Evolutionary conservation across 2,329 filamentous ascomycete genomes (phyloP), one percentile per base, ranked within the genome.

Genomic region (Fusarium sp.): DNA sequence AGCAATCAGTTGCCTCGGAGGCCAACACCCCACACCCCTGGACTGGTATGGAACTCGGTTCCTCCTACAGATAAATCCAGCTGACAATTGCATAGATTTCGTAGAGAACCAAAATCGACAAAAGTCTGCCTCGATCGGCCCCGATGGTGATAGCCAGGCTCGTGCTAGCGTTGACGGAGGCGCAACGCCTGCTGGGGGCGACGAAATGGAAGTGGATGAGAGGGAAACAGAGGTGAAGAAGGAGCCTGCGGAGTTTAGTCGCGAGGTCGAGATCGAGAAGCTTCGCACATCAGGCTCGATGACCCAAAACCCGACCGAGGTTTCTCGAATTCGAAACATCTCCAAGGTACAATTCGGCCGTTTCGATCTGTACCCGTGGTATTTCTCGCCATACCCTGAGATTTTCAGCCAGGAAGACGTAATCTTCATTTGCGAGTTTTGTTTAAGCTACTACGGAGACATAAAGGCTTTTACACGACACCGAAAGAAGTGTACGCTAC

Each of bases 301-400:
- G 96, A 99, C 97, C 14, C 97, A 99, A 79, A 98, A 98, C 72
- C 96, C 97, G 61, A 94, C 95, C 15, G 97, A 99, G 78, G 94
- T 99, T 66, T 95, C 95, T 25, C 92, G 97, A 56, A 97, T 99
- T 59, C 91, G 96, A 76, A 99, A 99, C 78, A 90, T 99, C 72
- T 93, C 93, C 58, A 95, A 92, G 73, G 91, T 99, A 6, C 95
- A 98, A 79, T 98, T 99, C 85, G 97, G 96, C 46, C 90, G 91
- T 74, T 92, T 90, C 78, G 94, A 98, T 76, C 89, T 99, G 45
- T 97, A 97, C 79, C 96, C 96, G 1, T 99, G 96, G 96, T 99
- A 99, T 81, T 99, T 99, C 83, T 97, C 94, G 8, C 96, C 96
- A 0, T 99, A 99, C 76, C 96, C 96, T 0, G 92, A 97, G 77